Conservation (phyloP, 2,329 filamentous ascomycete genomes). For the Chalara sp. region DNA sequence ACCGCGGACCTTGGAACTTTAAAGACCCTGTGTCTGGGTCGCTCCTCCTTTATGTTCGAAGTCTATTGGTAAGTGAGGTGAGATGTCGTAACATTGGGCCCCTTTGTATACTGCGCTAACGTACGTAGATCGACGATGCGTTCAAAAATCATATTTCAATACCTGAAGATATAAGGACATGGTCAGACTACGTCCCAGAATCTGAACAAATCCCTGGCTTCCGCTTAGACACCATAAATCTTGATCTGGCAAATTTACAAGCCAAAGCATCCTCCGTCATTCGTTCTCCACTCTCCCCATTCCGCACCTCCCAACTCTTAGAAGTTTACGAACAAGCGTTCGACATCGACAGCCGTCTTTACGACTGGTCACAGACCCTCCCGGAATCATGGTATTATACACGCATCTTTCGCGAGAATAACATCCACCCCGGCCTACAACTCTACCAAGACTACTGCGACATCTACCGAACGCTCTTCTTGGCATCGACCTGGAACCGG, state of each 20-base stretch:
- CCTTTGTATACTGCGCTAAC: neutral
- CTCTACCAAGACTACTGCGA: constrained; percentile 6
- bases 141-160: neutral
- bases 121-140: constrained; percentile 1
- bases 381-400: constrained; percentile 1
- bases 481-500: constrained; percentile 2
- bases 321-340: neutral
- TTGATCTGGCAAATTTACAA: constrained; percentile 6
- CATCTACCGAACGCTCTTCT: constrained; percentile 2
- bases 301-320: neutral
- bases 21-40: neutral
- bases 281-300: neutral
- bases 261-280: neutral
- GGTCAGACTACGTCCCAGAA: neutral
- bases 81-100: neutral
- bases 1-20: constrained; percentile 4
- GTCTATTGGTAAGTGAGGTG: constrained; percentile 2
- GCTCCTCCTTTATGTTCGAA: constrained; percentile 2
- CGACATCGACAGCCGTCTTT: constrained; percentile 3
- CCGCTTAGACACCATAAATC: constrained; percentile 3
- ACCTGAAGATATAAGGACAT: neutral
- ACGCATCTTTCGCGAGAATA: neutral
- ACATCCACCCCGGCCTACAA: neutral
- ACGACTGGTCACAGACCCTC: constrained; percentile 1
- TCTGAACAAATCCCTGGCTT: neutral